These are phyloP conservation scores for Kluyveromyces lactis DNA, from an alignment of 805 yeast species.

Conservation along the genomic window DNA sequence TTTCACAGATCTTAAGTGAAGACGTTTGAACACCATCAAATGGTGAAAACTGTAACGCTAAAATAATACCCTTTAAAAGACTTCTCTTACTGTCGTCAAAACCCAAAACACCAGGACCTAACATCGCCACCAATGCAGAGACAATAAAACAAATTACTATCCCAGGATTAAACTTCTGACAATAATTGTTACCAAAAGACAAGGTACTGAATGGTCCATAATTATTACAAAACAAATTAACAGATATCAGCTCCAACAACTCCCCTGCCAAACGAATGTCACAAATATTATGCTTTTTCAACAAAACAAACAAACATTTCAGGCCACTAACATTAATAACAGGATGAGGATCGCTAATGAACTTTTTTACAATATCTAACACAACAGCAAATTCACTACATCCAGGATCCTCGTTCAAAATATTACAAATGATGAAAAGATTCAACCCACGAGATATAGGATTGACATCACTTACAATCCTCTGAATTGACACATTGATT, in stretches of 20 bases:
- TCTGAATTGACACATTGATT: slow-evolving; percentile 48
- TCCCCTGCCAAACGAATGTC: slow-evolving; percentile 37
- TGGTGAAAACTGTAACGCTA: slow-evolving; percentile 27
- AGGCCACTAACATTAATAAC: slow-evolving; percentile 69
- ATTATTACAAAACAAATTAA: slow-evolving; percentile 37
- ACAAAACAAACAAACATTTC: slow-evolving; percentile 45
- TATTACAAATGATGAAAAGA: slow-evolving; percentile 40
- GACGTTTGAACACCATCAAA: slow-evolving; percentile 27
- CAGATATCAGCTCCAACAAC: slow-evolving; percentile 34
- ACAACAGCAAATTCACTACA: slow-evolving; percentile 46
- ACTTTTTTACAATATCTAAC: slow-evolving; percentile 31
- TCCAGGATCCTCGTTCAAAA: slow-evolving; percentile 37
- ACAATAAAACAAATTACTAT: slow-evolving; percentile 37
- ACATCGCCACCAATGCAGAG: slow-evolving; percentile 37
- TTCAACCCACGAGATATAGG: slow-evolving; percentile 59
- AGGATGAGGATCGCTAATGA: slow-evolving; percentile 78
- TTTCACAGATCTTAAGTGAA: slow-evolving; percentile 17
- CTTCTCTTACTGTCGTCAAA: too few species aligned
- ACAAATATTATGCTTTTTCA: slow-evolving; percentile 47
- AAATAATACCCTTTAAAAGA: too few species aligned
- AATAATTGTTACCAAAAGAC: slow-evolving; percentile 41
- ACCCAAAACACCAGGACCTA: slow-evolving; percentile 55
- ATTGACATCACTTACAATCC: slow-evolving; percentile 54
- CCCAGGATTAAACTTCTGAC: slow-evolving; percentile 38
- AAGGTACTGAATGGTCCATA: slow-evolving; percentile 41